A percentile compares a stretch with the other conserved stretches of the same genome.
Conservation (phyloP, 2,329 filamentous ascomycete species). For the Leptosphaerulina australis region DNA sequence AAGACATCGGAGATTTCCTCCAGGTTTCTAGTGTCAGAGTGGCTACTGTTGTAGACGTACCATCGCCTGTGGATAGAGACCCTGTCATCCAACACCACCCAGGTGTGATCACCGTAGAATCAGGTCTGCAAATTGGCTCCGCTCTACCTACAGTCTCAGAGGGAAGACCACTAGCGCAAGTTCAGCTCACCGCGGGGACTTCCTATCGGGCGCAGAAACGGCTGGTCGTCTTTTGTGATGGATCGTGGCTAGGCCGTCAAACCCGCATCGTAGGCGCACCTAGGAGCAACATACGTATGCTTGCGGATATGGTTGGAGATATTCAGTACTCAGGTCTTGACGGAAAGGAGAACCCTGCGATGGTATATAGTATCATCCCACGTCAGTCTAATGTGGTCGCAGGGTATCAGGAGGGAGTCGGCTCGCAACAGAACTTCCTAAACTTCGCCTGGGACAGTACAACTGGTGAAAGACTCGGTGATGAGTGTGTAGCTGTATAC, state of each 20-base stretch:
- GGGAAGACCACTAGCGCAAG: too few species aligned
- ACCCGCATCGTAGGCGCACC: conserved; percentile 36
- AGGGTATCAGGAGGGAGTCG: conserved; percentile 47
- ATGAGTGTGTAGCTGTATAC: conserved; percentile 45
- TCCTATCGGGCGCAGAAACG: too few species aligned
- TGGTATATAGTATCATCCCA: conserved; percentile 31
- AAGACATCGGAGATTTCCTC: too few species aligned
- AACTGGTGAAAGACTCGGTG: conserved; percentile 42
- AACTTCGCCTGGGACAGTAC: conserved; percentile 47
- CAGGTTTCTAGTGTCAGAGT: too few species aligned
- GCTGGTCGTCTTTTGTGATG: conserved; percentile 44
- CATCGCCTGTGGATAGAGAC: too few species aligned
- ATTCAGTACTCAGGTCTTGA: conserved; percentile 23
- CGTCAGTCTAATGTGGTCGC: conserved; percentile 30
- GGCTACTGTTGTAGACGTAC: too few species aligned
- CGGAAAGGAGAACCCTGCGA: conserved; percentile 19
- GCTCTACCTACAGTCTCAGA: too few species aligned
- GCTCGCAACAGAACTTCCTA: conserved; percentile 44
- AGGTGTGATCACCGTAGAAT: too few species aligned
- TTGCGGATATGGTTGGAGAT: conserved; percentile 42
- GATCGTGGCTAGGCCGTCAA: conserved; percentile 47
- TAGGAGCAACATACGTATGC: conserved; percentile 40
- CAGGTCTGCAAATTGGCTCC: too few species aligned
- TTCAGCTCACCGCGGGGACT: too few species aligned
- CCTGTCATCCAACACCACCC: too few species aligned